Base-by-base conservation (phyloP, 2,329 filamentous ascomycete species). In the Aspergillus calidoustus region DNA sequence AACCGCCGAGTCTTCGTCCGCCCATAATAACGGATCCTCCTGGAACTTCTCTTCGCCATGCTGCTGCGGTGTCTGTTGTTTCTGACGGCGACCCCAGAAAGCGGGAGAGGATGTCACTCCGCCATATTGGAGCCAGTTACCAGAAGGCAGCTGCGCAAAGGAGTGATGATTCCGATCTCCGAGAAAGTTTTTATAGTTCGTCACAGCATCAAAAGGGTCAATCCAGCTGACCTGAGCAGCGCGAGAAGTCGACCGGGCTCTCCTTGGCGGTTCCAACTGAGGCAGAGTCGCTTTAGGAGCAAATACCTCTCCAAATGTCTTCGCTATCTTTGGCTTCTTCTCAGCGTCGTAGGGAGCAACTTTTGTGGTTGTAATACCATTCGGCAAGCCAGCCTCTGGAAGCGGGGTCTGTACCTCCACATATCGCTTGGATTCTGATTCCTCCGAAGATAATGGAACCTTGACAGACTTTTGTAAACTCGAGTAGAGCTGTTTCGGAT, bases 401-500 rank as follows among this genome's bases (percentile, higher is more conserved):
- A 92, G 78, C 11, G 84, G 80, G 31, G 81, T 68, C 22, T 77
- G 77, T 28, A 82, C 74, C 60, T 81, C 77, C 49, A 80, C 75
- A 28, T 69, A 68, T 25, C 73, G 71, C 56, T 69, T 66, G 7
- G 71, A 66, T 8, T 77, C 74, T 13, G 76, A 71, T 34, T 79
- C 76, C 15, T 79, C 71, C 7, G 74, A 75, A 23, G 74, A 70
- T 48, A 73, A 53, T n/a, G 73, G 70, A 28, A 74, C 68, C 43
- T 72, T 72, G 49, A 73, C 68, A 1, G 76, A 74, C 58, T 85
- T 82, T 66, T 90, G 91, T 54, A 97, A 81, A 75, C 93, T 96
- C 4, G 94, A 96, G 74, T 95, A 97, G 4, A 97, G 81, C 63
- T 94, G 91, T 68, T 88, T 89, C 41, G 91, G 85, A 50, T 88